These are phyloP conservation scores for Perkinsus olseni DNA, from an alignment of 169 alveolate genomes.

Conservation along the genomic window DNA sequence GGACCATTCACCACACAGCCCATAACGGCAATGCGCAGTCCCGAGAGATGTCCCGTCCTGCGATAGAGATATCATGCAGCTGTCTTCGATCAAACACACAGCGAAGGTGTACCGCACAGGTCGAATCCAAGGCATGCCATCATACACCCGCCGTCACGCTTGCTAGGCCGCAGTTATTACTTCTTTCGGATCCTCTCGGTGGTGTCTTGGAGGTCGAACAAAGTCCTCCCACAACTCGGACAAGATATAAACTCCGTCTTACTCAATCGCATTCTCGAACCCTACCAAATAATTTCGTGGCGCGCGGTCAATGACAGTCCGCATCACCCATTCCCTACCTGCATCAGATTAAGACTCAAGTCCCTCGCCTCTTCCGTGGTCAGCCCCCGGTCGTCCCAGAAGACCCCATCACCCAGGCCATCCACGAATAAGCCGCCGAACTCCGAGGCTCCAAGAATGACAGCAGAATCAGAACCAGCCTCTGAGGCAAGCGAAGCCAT, in stretches of 20 bases:
- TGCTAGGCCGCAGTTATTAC: not conserved
- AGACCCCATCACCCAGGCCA: conserved; percentile 16
- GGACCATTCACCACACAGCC: conserved; percentile 82
- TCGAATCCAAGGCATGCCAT: not conserved
- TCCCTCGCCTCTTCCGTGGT: not conserved
- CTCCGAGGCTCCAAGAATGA: conserved; percentile 13
- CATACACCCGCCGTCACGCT: too few species aligned
- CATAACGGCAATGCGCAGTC: conserved; percentile 75
- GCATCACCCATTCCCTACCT: not conserved
- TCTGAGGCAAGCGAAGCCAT: not conserved
- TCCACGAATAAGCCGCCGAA: conserved; percentile 16
- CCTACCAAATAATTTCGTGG: conserved; percentile 24
- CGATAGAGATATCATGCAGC: conserved; percentile 55
- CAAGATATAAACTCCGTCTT: conserved; percentile 75
- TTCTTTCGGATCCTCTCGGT: not conserved
- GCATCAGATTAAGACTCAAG: conserved; percentile 7
- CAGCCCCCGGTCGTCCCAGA: conserved; percentile 5
- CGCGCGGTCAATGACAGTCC: not conserved
- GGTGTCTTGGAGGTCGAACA: conserved; percentile 54
- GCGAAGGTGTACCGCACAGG: not conserved
- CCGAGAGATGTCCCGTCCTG: conserved; percentile 72
- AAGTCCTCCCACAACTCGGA: conserved; percentile 78
- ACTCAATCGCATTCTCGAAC: conserved; percentile 62
- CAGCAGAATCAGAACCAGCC: not conserved
- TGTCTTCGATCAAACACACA: conserved; percentile 39